Base-by-base conservation (phyloP, 192 early-diverging fungal genomes). In the Entrophospora sp. region DNA sequence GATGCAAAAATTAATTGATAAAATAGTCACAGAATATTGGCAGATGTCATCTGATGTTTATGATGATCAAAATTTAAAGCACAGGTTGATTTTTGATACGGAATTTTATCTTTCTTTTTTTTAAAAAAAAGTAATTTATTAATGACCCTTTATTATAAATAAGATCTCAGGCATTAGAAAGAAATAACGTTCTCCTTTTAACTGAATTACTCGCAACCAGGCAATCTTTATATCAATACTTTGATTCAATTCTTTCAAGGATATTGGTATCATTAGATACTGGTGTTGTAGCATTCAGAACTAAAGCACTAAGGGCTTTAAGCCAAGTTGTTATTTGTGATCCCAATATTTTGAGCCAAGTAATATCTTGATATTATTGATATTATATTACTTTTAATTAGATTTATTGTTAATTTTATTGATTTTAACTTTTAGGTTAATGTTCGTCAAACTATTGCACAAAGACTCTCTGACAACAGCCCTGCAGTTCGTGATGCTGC, bases 401-500 rank as follows among this genome's bases (percentile, higher is more conserved):
- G 51, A 5, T 5, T 27, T 45, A 31, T 20, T 16, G 13, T 25
- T 24, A 0, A 18, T 35, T 24, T 27, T 31, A n/a, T 35, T 22
- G 14, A 37, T 32, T 51, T 25, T 27, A 32, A 7, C 5, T 30
- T 56, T 16, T 66, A 81, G 65, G 62, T 69, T 25, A 83, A 79
- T 49, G 86, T 95, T 24, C 81, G 80, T 18, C 79, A 72, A 45
- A 83, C 89, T 3, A 84, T 97, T 49, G 80, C 85, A 30, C 77
- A 87, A 22, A 77, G 91, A 18, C 68, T 97, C 31, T 83, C 89
- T 48, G 95, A 97, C 69, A 75, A 76, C 46, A 92, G 91, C 20
- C 83, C 92, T 18, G 80, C 82, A 9, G 95, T 97, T 16, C 84
- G 95, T 32, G 95, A 95, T 77, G 90, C 89, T 9, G 89, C 93